These are phyloP conservation scores for Quercus parvula DNA, from an alignment of 306 rosid genomes.

Conservation along the genomic window DNA sequence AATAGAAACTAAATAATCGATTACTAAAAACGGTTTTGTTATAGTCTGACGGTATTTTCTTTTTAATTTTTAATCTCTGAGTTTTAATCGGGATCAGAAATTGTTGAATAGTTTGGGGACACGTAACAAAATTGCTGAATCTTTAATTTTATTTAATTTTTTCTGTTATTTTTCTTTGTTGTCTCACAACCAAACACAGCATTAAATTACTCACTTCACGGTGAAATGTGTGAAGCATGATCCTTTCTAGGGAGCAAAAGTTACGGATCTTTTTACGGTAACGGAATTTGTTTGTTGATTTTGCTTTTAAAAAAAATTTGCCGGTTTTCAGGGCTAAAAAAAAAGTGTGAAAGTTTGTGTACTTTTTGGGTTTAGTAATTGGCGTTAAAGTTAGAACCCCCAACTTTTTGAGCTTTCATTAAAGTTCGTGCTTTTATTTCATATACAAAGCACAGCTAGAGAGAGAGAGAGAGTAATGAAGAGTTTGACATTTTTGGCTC, in stretches of 20 bases:
- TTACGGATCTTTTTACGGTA: not conserved
- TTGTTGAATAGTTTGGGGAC: not conserved
- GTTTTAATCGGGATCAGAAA: not conserved
- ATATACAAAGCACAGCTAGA: constrained; percentile 5
- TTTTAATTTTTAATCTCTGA: not conserved
- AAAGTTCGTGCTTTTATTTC: not conserved
- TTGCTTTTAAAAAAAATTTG: not conserved
- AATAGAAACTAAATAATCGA: not conserved
- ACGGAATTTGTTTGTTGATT: not conserved
- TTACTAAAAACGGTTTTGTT: not conserved
- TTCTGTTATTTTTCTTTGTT: not conserved
- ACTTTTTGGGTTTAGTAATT: not conserved
- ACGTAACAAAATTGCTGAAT: not conserved
- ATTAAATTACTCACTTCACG: not conserved
- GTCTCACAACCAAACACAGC: not conserved
- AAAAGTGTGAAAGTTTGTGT: not conserved
- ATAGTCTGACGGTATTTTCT: not conserved
- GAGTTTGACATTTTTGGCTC: not conserved
- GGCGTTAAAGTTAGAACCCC: constrained; percentile 5
- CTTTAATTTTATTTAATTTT: no score
- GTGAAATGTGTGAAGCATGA: not conserved
- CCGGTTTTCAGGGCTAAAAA: not conserved
- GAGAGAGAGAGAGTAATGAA: constrained; percentile 4
- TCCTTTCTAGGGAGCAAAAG: not conserved
- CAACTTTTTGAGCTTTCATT: not conserved